These are phyloP conservation scores for Aspergillus bertholletiae DNA, from an alignment of 495 filamentous ascomycete genomes.

Conservation along the genomic window DNA sequence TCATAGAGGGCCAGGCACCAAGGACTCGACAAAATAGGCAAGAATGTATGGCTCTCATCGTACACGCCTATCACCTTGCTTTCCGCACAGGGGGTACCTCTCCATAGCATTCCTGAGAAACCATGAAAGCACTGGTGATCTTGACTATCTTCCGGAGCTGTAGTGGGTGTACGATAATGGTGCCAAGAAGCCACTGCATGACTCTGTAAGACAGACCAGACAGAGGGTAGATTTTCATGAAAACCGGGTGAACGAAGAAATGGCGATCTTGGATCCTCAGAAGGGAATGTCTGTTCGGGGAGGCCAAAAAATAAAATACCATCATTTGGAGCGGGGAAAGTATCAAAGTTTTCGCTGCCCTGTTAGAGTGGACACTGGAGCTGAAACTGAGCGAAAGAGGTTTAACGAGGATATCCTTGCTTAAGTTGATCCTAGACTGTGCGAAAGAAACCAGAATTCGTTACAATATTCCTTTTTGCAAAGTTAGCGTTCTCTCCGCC, in stretches of 20 bases:
- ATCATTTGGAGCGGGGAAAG: background rate
- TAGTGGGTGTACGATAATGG: background rate
- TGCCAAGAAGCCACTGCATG: background rate
- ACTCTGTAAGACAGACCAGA: background rate
- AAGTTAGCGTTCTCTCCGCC: conserved; percentile 21
- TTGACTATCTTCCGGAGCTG: background rate
- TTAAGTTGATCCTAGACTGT: conserved; percentile 12
- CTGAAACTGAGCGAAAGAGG: background rate
- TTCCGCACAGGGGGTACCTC: background rate
- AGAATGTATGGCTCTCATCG: background rate
- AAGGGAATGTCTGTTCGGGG: background rate
- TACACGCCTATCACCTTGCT: background rate
- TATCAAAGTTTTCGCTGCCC: background rate
- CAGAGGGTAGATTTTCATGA: background rate
- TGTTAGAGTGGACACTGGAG: background rate
- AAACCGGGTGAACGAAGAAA: background rate
- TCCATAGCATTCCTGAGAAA: background rate
- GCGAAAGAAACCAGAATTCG: conserved; percentile 28
- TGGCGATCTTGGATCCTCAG: background rate
- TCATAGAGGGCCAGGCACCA: no score
- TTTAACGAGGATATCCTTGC: background rate
- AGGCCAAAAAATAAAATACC: background rate
- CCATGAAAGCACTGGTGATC: background rate
- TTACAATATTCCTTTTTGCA: conserved; percentile 29
- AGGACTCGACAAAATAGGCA: background rate